Evolutionary conservation across 2,329 filamentous ascomycete species (phyloP), one percentile per base, ranked within the genome.

Genomic region (Penicillium oxalicum): DNA sequence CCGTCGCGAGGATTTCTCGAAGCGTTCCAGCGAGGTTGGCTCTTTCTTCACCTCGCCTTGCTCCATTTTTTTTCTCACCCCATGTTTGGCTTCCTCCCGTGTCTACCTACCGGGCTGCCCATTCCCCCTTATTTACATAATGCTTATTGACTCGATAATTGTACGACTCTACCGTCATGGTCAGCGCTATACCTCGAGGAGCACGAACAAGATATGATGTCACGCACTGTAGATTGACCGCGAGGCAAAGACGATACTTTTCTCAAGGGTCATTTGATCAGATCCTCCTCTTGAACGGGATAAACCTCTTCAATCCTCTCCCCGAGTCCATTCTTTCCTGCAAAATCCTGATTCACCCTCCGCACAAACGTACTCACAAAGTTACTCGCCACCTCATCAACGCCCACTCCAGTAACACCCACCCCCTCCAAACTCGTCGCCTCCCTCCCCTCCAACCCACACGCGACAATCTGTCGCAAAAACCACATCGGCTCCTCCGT

Each of bases 361-460:
- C 55, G 50, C n/a, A 74, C 70, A 60, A 71, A 70, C 12, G 62
- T 55, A 37, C 61, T 53, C 32, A 70, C 70, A 62, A 72, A 72
- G 35, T 54, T 50, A 24, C 45, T 51, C 5, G 67, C 68, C 47
- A 71, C 66, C 46, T 67, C 61, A 32, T 83, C 57, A 46, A 71
- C 48, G 1, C 36, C 47, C 4, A 65, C 58, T 4, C 55, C 60
- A 6, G 26, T 9, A 1, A 65, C 62, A 1, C 68, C 67, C 66
- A 87, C 77, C 35, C 72, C 74, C 54, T 75, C 73, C 50, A 95
- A 77, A 65, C 81, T 91, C n/a, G 88, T 94, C 45, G 88, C 84
- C 51, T 78, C 76, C 71, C 87, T 88, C 25, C 86, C 91, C 52
- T 85, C 82, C 35, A 97, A 70, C 0, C 93, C 93, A 74, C 91